Conservation (phyloP, 352 stramenopile species). For the Phytophthora crassamura region DNA sequence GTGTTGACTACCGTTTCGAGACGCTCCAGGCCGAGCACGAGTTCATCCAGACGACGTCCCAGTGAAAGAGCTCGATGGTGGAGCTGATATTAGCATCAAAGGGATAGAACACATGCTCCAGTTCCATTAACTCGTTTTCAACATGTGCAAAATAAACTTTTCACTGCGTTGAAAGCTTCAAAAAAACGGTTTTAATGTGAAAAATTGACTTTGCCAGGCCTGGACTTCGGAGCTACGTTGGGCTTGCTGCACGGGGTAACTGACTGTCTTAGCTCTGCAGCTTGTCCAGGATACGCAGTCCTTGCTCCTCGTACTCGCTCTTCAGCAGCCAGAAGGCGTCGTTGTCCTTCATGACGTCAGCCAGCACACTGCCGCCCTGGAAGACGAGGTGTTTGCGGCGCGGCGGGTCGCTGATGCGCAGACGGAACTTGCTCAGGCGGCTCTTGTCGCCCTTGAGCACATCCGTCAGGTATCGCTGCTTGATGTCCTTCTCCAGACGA, state of each 20-base stretch:
- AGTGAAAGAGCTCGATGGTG: slow-evolving; percentile 1
- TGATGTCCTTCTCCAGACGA: slow-evolving; percentile 93
- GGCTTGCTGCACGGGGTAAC: slow-evolving; percentile 1
- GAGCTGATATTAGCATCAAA: background rate
- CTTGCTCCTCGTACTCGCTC: slow-evolving; percentile 95
- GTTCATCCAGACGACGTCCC: slow-evolving; percentile 66
- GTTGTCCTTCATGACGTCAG: slow-evolving; percentile 95
- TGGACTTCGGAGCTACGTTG: slow-evolving; percentile 12
- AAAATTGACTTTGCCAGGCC: slow-evolving; percentile 30
- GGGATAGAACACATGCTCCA: background rate
- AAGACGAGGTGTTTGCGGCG: slow-evolving; percentile 97
- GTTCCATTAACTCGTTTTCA: background rate
- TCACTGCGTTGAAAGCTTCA: slow-evolving; percentile 5
- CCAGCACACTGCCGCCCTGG: slow-evolving; percentile 92
- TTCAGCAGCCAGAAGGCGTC: slow-evolving; percentile 96
- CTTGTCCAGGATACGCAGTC: slow-evolving; percentile 86
- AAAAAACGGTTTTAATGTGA: slow-evolving; percentile 28
- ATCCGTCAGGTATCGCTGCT: slow-evolving; percentile 63
- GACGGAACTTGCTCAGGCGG: slow-evolving; percentile 93
- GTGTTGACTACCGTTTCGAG: slow-evolving; percentile 91
- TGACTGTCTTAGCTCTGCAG: slow-evolving; percentile 51
- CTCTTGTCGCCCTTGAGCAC: slow-evolving; percentile 90
- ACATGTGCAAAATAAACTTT: slow-evolving; percentile 9
- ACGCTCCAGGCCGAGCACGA: slow-evolving; percentile 74
- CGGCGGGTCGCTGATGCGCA: slow-evolving; percentile 96